Evolutionary conservation across 2,329 filamentous ascomycete genomes (phyloP).

Genomic region (Herpotrichia juniperi): DNA sequence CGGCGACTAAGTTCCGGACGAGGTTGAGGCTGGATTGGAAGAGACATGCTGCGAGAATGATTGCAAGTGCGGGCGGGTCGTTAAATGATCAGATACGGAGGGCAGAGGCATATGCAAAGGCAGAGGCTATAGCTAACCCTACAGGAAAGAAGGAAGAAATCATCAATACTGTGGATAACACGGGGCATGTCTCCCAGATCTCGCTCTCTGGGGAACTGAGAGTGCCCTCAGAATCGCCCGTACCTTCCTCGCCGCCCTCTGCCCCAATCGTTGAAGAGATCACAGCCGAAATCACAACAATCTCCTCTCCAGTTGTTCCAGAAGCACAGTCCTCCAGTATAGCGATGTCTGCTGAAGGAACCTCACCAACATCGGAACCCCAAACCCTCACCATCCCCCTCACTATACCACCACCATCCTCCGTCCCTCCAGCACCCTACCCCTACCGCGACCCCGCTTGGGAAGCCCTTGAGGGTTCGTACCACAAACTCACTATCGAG

Average conservation of each 20-base stretch:
- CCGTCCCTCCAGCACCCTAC: slow-evolving; percentile 47
- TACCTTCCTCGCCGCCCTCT: slow-evolving; percentile 11
- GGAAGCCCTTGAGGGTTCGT: slow-evolving; percentile 74
- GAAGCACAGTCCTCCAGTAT: background rate
- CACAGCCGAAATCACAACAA: slow-evolving; percentile 23
- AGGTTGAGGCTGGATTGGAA: slow-evolving; percentile 84
- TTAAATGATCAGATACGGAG: slow-evolving; percentile 73
- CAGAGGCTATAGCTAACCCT: slow-evolving; percentile 72
- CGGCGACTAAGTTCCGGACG: slow-evolving; percentile 72
- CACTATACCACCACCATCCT: slow-evolving; percentile 16
- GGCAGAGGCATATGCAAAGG: slow-evolving; percentile 75
- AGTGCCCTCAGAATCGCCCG: slow-evolving; percentile 10
- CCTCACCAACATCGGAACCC: background rate
- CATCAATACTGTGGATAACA: slow-evolving; percentile 50
- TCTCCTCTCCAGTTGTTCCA: slow-evolving; percentile 12
- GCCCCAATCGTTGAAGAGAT: slow-evolving; percentile 35
- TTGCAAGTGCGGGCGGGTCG: slow-evolving; percentile 77
- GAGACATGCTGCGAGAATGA: slow-evolving; percentile 78
- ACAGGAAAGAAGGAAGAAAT: slow-evolving; percentile 51
- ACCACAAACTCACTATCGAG: slow-evolving; percentile 76
- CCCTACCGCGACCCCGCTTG: slow-evolving; percentile 83
- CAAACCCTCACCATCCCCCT: slow-evolving; percentile 19
- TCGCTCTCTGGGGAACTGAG: slow-evolving; percentile 53
- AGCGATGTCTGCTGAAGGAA: background rate
- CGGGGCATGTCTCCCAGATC: slow-evolving; percentile 56